phyloP scores from a whole-genome alignment of 2,329 filamentous ascomycete genomes.

The Nigrograna mackinnonii region DNA sequence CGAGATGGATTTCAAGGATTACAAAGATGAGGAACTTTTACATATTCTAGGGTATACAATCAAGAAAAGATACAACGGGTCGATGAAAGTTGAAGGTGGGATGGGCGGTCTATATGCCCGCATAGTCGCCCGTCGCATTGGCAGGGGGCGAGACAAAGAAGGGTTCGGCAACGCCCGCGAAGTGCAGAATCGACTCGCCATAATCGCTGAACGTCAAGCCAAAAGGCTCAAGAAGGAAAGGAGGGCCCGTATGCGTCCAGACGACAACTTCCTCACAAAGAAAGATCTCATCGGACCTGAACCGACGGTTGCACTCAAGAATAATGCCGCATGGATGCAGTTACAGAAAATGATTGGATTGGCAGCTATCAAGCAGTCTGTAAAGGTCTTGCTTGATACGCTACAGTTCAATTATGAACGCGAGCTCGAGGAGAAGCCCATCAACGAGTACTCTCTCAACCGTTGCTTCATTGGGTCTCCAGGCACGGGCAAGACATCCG shows the following conservation, averaged over 20 bases:
- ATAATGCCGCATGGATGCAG: slow-evolving; percentile 60
- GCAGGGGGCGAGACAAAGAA: slow-evolving; percentile 62
- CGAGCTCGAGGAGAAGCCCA: slow-evolving; percentile 64
- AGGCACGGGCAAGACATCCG: slow-evolving; percentile 76
- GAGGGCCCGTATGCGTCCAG: slow-evolving; percentile 42
- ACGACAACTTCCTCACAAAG: slow-evolving; percentile 64
- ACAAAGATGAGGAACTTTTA: slow-evolving; percentile 66
- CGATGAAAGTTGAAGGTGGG: slow-evolving; percentile 65
- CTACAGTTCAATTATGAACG: slow-evolving; percentile 67
- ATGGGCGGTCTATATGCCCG: slow-evolving; percentile 64
- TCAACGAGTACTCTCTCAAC: slow-evolving; percentile 67
- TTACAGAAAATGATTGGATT: slow-evolving; percentile 65
- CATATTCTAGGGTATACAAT: slow-evolving; percentile 63
- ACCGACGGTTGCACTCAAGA: slow-evolving; percentile 56
- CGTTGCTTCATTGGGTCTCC: slow-evolving; percentile 72
- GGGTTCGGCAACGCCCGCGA: slow-evolving; percentile 76
- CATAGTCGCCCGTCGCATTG: slow-evolving; percentile 65
- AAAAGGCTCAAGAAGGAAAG: slow-evolving; percentile 57
- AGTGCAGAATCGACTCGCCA: slow-evolving; percentile 64
- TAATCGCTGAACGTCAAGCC: slow-evolving; percentile 63
- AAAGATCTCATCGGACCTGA: slow-evolving; percentile 75
- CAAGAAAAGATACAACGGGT: slow-evolving; percentile 54
- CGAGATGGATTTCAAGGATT: slow-evolving; percentile 70
- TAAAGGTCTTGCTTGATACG: slow-evolving; percentile 62
- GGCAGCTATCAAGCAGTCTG: slow-evolving; percentile 62